Evolutionary conservation across 345 rosid species (phyloP).

Genomic region (Gynandropsis gynandra): DNA sequence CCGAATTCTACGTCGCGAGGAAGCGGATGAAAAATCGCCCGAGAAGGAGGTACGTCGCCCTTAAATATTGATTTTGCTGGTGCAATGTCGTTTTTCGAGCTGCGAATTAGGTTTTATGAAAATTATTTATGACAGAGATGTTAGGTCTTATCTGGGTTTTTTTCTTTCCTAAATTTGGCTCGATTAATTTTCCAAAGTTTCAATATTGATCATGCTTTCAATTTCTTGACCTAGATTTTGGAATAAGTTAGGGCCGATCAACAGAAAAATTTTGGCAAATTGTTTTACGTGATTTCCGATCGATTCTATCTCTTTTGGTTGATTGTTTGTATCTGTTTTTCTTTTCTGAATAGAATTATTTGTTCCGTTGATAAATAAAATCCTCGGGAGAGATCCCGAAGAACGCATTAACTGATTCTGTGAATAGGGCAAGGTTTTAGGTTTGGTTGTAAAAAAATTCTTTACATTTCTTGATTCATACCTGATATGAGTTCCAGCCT

Average conservation of each 20-base stretch:
- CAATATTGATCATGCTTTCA: conserved; percentile 11
- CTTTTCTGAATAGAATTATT: too few species aligned
- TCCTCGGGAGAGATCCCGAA: too few species aligned
- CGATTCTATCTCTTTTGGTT: neutral
- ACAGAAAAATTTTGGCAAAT: neutral
- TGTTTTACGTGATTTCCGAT: neutral
- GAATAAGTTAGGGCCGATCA: neutral
- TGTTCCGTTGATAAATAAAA: too few species aligned
- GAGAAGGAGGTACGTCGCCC: conserved; percentile 17
- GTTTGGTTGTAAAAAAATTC: too few species aligned
- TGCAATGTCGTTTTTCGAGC: neutral
- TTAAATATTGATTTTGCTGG: neutral
- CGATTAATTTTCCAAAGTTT: conserved; percentile 3
- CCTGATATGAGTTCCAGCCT: neutral
- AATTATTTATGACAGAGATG: neutral
- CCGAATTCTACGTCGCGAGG: conserved; percentile 8
- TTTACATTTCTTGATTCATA: too few species aligned
- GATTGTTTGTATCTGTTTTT: neutral
- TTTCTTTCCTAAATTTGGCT: neutral
- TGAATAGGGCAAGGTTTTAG: too few species aligned
- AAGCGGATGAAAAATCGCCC: neutral
- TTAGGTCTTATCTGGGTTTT: neutral
- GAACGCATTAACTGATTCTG: too few species aligned
- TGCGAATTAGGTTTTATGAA: conserved; percentile 14
- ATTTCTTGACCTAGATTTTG: conserved; percentile 1